A percentile compares a stretch with the other conserved stretches of the same genome.
Evolutionary conservation across 106 monocot genomes (phyloP).

Genomic region (Gastrodia elata): DNA sequence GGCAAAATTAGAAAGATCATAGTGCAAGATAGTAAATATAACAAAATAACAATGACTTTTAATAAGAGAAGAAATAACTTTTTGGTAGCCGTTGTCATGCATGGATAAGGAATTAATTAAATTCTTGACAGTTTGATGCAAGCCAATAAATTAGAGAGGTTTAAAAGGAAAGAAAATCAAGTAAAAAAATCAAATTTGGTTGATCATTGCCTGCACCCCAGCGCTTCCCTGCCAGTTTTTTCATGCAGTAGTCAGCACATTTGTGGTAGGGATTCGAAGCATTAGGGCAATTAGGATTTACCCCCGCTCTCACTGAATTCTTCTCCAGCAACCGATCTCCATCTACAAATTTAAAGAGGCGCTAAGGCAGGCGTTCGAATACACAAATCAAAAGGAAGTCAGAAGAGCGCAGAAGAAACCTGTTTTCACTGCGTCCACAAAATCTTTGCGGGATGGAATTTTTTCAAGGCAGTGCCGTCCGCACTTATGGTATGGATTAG

Average conservation of each 20-base stretch:
- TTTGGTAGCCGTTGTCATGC: neutral
- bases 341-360: neutral
- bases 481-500: constrained; percentile 11
- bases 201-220: neutral
- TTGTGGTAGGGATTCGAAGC: constrained; percentile 8
- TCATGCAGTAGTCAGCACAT: constrained; percentile 7
- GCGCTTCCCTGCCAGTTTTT: neutral
- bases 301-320: neutral
- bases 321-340: neutral
- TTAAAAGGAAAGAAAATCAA: neutral
- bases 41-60: neutral
- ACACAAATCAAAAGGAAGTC: neutral
- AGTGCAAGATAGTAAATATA: no score
- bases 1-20: no score
- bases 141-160: neutral
- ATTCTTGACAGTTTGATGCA: neutral
- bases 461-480: constrained; percentile 5
- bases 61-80: neutral
- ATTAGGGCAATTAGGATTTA: constrained; percentile 1
- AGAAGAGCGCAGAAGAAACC: neutral
- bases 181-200: neutral
- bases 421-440: neutral
- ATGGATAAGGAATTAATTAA: neutral
- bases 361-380: neutral
- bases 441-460: neutral